Evolutionary conservation across 441 rosid species (phyloP).

Genomic region (Gossypium schwendimanii): DNA sequence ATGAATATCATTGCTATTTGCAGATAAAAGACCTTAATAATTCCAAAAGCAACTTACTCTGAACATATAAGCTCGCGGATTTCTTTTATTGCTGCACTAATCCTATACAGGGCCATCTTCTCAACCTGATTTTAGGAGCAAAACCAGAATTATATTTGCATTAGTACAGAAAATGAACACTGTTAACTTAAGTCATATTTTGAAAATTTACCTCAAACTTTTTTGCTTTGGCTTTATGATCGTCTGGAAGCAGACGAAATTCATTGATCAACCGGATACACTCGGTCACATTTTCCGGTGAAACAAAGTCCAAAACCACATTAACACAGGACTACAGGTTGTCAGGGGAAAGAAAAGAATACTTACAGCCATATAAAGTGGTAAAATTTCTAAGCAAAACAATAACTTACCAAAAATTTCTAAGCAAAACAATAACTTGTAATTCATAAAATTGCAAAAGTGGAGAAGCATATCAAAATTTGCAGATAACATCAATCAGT

Average conservation of each 20-base stretch:
- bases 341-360: not conserved
- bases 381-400: not conserved
- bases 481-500: not conserved
- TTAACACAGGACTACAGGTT: slow-evolving; percentile 78
- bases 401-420: not conserved
- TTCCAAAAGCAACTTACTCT: slow-evolving; percentile 31
- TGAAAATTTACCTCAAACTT: slow-evolving; percentile 56
- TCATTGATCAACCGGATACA: slow-evolving; percentile 63
- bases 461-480: not conserved
- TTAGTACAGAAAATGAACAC: not conserved
- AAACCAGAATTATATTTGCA: not conserved
- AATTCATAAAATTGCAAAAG: not conserved
- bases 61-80: slow-evolving; percentile 67
- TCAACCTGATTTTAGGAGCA: slow-evolving; percentile 49
- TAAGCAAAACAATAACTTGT: not conserved
- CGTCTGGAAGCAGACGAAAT: slow-evolving; percentile 61
- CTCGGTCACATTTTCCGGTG: slow-evolving; percentile 70
- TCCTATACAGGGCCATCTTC: slow-evolving; percentile 71
- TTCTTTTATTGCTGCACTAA: slow-evolving; percentile 61
- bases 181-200: not conserved
- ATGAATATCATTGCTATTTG: not conserved
- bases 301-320: slow-evolving; percentile 78
- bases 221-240: slow-evolving; percentile 58
- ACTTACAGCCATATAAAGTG: not conserved
- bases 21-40: not conserved